Conservation (phyloP, 352 stramenopile species). For the Phytophthora boehmeriae region DNA sequence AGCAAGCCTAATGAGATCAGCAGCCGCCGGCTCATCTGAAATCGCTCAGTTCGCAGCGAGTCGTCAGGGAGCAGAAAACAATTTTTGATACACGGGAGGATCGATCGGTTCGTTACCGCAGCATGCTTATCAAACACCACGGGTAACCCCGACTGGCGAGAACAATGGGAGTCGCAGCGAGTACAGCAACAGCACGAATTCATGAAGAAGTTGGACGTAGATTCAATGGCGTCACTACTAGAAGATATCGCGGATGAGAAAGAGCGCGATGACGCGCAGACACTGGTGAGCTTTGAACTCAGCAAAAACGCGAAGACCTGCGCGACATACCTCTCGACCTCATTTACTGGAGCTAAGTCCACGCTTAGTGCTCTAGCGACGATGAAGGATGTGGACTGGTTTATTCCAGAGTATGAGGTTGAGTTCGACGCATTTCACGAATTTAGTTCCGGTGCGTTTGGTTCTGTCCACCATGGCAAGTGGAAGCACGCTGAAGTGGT, state of each 20-base stretch:
- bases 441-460: slow-evolving; percentile 22
- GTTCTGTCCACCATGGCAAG: slow-evolving; percentile 16
- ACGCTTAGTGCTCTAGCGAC: not conserved
- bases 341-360: not conserved
- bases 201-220: not conserved
- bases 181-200: slow-evolving; percentile 1
- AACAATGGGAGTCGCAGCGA: slow-evolving; percentile 2
- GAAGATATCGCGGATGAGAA: not conserved
- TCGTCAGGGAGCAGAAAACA: slow-evolving; percentile 12
- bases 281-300: slow-evolving; percentile 12
- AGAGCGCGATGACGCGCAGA: not conserved
- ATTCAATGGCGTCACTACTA: slow-evolving; percentile 2
- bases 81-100: slow-evolving; percentile 9
- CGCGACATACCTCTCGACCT: not conserved
- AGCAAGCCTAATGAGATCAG: not conserved
- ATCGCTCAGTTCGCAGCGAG: slow-evolving; percentile 7
- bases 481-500: slow-evolving; percentile 22
- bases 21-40: not conserved
- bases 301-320: slow-evolving; percentile 9
- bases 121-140: not conserved
- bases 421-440: slow-evolving; percentile 21
- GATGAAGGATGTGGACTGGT: slow-evolving; percentile 15
- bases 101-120: slow-evolving; percentile 6
- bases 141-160: slow-evolving; percentile 9
- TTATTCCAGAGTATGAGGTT: slow-evolving; percentile 30